Evolutionary conservation across 2,329 filamentous ascomycete species (phyloP).

Genomic region (Ophidiomyces ophidiicola): DNA sequence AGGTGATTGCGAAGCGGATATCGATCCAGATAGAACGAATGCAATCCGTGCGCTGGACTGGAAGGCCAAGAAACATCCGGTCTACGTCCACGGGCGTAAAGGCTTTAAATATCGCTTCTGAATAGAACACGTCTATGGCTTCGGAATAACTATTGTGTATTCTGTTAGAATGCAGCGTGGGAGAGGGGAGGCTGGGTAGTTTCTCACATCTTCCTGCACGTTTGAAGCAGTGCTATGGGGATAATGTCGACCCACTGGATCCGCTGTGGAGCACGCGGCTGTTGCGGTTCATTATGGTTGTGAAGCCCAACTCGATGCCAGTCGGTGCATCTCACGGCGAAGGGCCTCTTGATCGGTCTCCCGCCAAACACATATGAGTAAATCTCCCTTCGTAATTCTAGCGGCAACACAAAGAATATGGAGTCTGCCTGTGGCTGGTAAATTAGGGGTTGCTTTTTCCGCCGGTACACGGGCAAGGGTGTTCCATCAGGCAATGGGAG

Average conservation of each 20-base stretch:
- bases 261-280: neutral
- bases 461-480: constrained; percentile 1
- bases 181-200: neutral
- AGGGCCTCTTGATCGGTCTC: constrained; percentile 1
- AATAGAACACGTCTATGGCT: constrained; percentile 10
- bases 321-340: constrained; percentile 1
- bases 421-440: constrained; percentile 7
- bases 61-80: constrained; percentile 1
- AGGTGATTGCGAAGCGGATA: constrained; percentile 11
- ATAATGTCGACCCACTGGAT: constrained; percentile 5
- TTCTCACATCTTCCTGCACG: constrained; percentile 10
- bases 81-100: constrained; percentile 2
- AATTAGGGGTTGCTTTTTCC: constrained; percentile 3
- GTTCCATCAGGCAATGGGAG: constrained; percentile 6
- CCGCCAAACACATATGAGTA: constrained; percentile 8
- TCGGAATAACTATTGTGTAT: constrained; percentile 7
- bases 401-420: constrained; percentile 9
- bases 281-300: neutral
- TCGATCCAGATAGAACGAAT: constrained; percentile 12
- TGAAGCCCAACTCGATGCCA: constrained; percentile 3
- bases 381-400: constrained; percentile 7
- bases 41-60: constrained; percentile 5
- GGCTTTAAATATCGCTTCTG: constrained; percentile 8
- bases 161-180: neutral
- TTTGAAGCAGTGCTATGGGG: constrained; percentile 9